Evolutionary conservation across 2,329 filamentous ascomycete species (phyloP).

Genomic region (Fusarium sp.): DNA sequence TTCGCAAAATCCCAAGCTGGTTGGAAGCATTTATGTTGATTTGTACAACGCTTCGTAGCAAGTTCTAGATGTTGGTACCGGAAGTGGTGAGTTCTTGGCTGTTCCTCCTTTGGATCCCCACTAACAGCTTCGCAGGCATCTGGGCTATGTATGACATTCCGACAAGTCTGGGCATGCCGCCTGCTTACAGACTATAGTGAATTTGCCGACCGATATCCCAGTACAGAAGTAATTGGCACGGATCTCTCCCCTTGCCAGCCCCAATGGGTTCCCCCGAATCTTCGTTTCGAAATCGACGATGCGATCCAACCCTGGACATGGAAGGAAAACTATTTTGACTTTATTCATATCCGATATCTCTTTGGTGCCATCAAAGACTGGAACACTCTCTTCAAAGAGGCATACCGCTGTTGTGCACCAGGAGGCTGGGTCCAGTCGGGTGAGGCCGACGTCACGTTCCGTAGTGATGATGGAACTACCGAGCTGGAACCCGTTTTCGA

Average conservation of each 20-base stretch:
- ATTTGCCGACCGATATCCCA: constrained; percentile 5
- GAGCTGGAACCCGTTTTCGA: constrained; percentile 3
- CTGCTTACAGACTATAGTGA: background rate
- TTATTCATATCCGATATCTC: background rate
- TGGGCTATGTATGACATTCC: background rate
- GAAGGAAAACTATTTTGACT: background rate
- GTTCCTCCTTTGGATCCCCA: fast-evolving
- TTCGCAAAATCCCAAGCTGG: fast-evolving
- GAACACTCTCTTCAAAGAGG: background rate
- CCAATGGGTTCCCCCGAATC: background rate
- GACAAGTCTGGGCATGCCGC: fast-evolving
- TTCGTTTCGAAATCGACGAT: background rate
- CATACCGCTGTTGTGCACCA: background rate
- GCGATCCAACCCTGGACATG: background rate
- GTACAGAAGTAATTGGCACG: background rate
- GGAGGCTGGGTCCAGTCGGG: background rate
- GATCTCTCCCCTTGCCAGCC: constrained; percentile 5
- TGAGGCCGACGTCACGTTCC: background rate
- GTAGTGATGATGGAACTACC: background rate
- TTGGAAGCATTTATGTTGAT: fast-evolving
- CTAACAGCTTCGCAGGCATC: background rate
- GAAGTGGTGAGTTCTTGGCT: background rate
- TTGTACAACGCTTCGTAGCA: fast-evolving
- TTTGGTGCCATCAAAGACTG: background rate
- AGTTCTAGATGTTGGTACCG: constrained; percentile 5